A percentile compares a stretch with the other conserved stretches of the same genome.
Conservation (phyloP, 352 stramenopile genomes). For the Elongisporangium prolatum region DNA sequence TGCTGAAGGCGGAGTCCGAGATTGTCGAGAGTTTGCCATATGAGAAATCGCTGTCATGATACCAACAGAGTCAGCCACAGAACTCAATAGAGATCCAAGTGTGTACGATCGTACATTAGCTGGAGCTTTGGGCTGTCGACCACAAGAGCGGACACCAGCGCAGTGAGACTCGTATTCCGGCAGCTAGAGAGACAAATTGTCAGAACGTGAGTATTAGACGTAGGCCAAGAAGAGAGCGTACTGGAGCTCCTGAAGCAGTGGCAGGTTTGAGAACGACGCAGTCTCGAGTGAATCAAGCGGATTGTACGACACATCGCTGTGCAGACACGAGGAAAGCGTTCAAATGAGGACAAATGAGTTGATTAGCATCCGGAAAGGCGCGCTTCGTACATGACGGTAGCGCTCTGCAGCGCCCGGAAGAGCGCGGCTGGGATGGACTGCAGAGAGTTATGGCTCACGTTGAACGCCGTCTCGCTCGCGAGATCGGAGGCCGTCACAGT, state of each 20-base stretch:
- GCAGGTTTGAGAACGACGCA: conserved; percentile 38
- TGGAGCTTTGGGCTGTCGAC: conserved; percentile 36
- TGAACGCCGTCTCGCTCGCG: conserved; percentile 20
- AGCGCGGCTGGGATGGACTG: conserved; percentile 29
- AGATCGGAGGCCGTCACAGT: conserved; percentile 19
- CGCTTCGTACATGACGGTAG: conserved; percentile 29
- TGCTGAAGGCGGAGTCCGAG: conserved; percentile 33
- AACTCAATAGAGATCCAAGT: background rate
- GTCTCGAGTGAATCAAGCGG: conserved; percentile 41
- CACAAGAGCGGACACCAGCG: conserved; percentile 25
- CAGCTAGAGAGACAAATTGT: conserved; percentile 15
- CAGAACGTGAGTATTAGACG: background rate
- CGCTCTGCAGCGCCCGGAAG: conserved; percentile 35
- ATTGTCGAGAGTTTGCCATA: conserved; percentile 41
- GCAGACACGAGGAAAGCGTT: background rate
- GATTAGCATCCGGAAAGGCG: too few relatives aligned
- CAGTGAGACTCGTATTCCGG: conserved; percentile 32
- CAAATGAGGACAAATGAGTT: too few relatives aligned
- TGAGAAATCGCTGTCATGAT: conserved; percentile 25
- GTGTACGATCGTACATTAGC: conserved; percentile 22
- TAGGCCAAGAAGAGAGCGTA: conserved; percentile 12
- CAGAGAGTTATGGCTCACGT: conserved; percentile 52
- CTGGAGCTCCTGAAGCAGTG: conserved; percentile 35
- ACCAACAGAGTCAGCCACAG: background rate
- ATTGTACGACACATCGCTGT: conserved; percentile 55